Evolutionary conservation across 2,329 filamentous ascomycete species (phyloP).

Genomic region (Pseudogymnoascus sp.): DNA sequence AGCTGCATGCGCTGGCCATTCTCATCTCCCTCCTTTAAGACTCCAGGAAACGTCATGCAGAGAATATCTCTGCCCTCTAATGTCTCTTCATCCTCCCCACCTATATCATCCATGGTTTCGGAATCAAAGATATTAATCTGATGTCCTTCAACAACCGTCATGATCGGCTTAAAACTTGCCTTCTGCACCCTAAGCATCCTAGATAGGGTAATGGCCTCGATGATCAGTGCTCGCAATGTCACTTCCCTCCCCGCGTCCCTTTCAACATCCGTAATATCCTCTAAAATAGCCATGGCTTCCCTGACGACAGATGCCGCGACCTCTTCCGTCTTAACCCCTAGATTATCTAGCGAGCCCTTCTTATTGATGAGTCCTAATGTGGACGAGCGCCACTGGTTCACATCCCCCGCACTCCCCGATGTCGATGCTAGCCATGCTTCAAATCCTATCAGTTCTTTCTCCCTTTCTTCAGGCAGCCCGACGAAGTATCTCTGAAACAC

Average conservation of each 20-base stretch:
- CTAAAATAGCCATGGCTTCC: constrained; percentile 45
- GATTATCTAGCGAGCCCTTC: constrained; percentile 44
- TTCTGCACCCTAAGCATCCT: constrained; percentile 53
- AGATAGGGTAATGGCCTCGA: constrained; percentile 49
- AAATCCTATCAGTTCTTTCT: constrained; percentile 43
- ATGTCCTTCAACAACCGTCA: constrained; percentile 47
- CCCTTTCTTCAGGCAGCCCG: constrained; percentile 52
- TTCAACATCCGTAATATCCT: constrained; percentile 37
- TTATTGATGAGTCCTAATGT: constrained; percentile 52
- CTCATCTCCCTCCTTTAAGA: constrained; percentile 61
- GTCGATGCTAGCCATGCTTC: constrained; percentile 38
- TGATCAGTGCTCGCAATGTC: constrained; percentile 47
- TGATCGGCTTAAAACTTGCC: constrained; percentile 49
- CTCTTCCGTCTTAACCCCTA: constrained; percentile 41
- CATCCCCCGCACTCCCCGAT: constrained; percentile 43
- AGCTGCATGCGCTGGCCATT: constrained; percentile 55
- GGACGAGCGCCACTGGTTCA: constrained; percentile 62
- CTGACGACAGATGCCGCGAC: constrained; percentile 40
- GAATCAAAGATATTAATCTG: constrained; percentile 51
- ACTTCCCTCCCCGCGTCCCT: constrained; percentile 41
- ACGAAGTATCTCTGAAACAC: constrained; percentile 60
- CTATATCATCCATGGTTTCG: constrained; percentile 59
- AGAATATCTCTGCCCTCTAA: constrained; percentile 48
- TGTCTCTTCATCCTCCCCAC: constrained; percentile 53
- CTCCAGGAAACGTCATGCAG: constrained; percentile 59